A percentile compares a stretch with the other conserved stretches of the same genome.
Conservation (phyloP, 495 filamentous ascomycete species). For the Thermothielavioides terrestris region DNA sequence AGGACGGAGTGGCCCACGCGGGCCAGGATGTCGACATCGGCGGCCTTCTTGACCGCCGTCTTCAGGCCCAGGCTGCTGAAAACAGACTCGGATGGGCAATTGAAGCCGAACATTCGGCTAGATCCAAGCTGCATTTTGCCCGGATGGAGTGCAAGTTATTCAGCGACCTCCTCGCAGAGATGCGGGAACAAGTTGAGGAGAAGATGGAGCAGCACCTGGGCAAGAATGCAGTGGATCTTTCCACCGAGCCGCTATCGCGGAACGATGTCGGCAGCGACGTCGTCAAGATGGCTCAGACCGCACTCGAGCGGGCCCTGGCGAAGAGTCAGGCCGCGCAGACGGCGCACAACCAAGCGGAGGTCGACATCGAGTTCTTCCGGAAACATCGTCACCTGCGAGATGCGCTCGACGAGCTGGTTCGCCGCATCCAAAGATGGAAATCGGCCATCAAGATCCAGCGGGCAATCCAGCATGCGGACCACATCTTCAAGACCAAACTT, state of each 20-base stretch:
- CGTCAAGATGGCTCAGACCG: constrained; percentile 10
- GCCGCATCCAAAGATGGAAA: constrained; percentile 28
- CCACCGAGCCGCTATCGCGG: neutral
- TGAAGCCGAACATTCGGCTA: neutral
- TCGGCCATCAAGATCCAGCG: constrained; percentile 35
- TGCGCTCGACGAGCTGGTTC: constrained; percentile 30
- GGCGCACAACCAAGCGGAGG: neutral
- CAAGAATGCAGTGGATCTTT: neutral
- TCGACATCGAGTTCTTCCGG: constrained; percentile 23
- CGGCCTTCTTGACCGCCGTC: constrained; percentile 3
- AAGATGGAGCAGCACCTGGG: neutral
- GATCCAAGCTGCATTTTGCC: constrained; percentile 11
- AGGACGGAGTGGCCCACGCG: neutral
- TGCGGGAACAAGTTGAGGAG: neutral
- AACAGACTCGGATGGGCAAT: constrained; percentile 4
- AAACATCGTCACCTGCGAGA: constrained; percentile 23
- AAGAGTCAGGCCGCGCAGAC: constrained; percentile 4
- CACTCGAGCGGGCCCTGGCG: constrained; percentile 1
- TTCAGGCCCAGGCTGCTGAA: constrained; percentile 1
- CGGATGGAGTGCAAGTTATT: constrained; percentile 15
- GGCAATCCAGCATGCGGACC: constrained; percentile 25
- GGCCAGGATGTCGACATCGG: constrained; percentile 1
- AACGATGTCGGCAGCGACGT: neutral
- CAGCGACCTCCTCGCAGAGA: constrained; percentile 4
- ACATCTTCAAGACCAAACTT: constrained; percentile 29